Conservation (phyloP, 345 rosid species). For the Salix suchowensis region DNA sequence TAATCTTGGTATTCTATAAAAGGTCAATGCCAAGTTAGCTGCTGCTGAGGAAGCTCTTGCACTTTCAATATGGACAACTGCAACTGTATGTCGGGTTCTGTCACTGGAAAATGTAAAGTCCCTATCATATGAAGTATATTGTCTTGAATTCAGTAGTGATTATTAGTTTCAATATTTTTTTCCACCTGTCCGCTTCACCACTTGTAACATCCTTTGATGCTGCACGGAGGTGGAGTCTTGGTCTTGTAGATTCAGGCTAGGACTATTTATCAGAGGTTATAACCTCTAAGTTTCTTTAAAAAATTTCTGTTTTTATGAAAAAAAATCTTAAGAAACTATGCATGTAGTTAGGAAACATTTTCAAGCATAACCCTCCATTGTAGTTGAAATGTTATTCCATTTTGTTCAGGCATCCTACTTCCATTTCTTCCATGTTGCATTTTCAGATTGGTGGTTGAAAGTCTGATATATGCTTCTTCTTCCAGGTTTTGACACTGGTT, state of each 20-base stretch:
- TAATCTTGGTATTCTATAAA: slow-evolving; percentile 27
- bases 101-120: slow-evolving; percentile 81
- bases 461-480: slow-evolving; percentile 13
- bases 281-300: too few species aligned
- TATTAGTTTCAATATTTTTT: background rate
- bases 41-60: slow-evolving; percentile 92
- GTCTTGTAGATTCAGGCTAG: background rate
- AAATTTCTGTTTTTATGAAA: background rate
- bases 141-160: slow-evolving; percentile 14
- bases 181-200: background rate
- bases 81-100: slow-evolving; percentile 87
- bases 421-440: background rate
- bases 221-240: background rate
- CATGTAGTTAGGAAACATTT: background rate
- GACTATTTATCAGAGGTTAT: too few species aligned
- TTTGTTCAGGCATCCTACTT: background rate
- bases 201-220: background rate
- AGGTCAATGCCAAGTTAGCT: slow-evolving; percentile 65
- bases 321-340: background rate
- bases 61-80: slow-evolving; percentile 92
- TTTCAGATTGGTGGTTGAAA: slow-evolving; percentile 6
- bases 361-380: background rate
- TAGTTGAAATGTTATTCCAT: background rate
- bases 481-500: slow-evolving; percentile 75
- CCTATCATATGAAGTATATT: slow-evolving; percentile 20